phyloP scores from a whole-genome alignment of 768 basidiomycete species.

The Termitomyces sp. region DNA sequence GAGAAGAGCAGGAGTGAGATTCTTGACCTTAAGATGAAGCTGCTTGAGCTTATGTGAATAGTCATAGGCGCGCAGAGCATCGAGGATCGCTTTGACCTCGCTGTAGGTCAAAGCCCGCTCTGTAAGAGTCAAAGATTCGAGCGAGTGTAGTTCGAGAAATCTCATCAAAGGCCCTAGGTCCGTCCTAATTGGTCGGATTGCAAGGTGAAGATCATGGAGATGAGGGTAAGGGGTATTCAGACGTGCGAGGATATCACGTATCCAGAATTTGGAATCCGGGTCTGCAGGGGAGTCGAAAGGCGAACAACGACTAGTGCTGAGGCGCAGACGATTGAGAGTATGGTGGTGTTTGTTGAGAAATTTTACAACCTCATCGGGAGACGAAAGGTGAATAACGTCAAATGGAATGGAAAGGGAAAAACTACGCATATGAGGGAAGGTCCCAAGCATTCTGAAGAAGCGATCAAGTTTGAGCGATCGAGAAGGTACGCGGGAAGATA shows the following conservation, averaged over 20 bases:
- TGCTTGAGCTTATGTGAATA: conserved; percentile 10
- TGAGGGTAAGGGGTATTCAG: conserved; percentile 22
- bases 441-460: conserved; percentile 30
- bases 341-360: conserved; percentile 31
- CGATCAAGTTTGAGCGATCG: conserved; percentile 31
- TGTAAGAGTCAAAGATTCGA: conserved; percentile 28
- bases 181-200: conserved; percentile 33
- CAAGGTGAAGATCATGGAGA: conserved; percentile 27
- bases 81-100: conserved; percentile 26
- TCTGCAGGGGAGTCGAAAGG: conserved; percentile 14
- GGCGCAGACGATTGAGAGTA: conserved; percentile 28
- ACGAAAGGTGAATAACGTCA: conserved; percentile 34
- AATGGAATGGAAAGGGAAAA: conserved; percentile 38
- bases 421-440: conserved; percentile 31
- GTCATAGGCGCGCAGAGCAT: conserved; percentile 9
- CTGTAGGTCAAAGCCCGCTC: conserved; percentile 26
- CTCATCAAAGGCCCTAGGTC: conserved; percentile 19
- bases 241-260: conserved; percentile 30
- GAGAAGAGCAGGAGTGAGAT: conserved; percentile 19
- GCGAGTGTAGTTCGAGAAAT: conserved; percentile 25
- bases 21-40: conserved; percentile 16
- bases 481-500: conserved; percentile 30
- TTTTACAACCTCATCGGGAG: conserved; percentile 22
- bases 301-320: conserved; percentile 26
- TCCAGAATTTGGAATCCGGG: conserved; percentile 31